Evolutionary conservation across 352 stramenopile species (phyloP).

Genomic region (Pythium volutum): DNA sequence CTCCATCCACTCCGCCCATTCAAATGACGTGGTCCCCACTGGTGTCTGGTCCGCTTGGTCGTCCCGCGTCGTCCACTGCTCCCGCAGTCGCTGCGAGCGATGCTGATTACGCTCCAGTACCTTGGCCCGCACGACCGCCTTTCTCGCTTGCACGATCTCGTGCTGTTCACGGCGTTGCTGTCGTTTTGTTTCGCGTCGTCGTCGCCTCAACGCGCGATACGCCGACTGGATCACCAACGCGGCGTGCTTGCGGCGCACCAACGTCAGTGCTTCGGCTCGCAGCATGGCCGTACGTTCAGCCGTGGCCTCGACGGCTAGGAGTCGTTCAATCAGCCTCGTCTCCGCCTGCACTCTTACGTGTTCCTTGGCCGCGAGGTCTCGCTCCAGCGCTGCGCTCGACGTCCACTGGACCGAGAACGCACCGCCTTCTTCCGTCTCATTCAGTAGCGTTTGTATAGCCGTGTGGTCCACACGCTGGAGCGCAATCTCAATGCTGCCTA

Average conservation of each 20-base stretch:
- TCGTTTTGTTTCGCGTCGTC: slow-evolving; percentile 16
- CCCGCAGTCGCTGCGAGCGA: slow-evolving; percentile 28
- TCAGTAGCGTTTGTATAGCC: not conserved
- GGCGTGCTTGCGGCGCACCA: slow-evolving; percentile 29
- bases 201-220: slow-evolving; percentile 23
- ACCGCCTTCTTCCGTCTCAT: not conserved
- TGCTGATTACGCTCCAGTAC: slow-evolving; percentile 42
- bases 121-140: slow-evolving; percentile 32
- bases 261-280: slow-evolving; percentile 25
- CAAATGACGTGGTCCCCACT: not conserved
- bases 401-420: slow-evolving; percentile 58
- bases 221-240: slow-evolving; percentile 32
- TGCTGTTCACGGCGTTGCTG: slow-evolving; percentile 25
- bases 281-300: slow-evolving; percentile 19
- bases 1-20: slow-evolving; percentile 10
- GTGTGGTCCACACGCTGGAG: slow-evolving; percentile 17
- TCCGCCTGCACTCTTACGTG: slow-evolving; percentile 25
- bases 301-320: slow-evolving; percentile 29
- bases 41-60: not conserved
- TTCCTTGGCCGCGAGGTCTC: slow-evolving; percentile 46
- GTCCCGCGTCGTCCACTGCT: slow-evolving; percentile 8
- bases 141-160: slow-evolving; percentile 28
- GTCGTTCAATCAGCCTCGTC: slow-evolving; percentile 34
- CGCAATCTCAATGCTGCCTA: slow-evolving; percentile 39
- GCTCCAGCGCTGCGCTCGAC: slow-evolving; percentile 45